Conservation (phyloP, 2,329 filamentous ascomycete species). For the Colletotrichum sp. region DNA sequence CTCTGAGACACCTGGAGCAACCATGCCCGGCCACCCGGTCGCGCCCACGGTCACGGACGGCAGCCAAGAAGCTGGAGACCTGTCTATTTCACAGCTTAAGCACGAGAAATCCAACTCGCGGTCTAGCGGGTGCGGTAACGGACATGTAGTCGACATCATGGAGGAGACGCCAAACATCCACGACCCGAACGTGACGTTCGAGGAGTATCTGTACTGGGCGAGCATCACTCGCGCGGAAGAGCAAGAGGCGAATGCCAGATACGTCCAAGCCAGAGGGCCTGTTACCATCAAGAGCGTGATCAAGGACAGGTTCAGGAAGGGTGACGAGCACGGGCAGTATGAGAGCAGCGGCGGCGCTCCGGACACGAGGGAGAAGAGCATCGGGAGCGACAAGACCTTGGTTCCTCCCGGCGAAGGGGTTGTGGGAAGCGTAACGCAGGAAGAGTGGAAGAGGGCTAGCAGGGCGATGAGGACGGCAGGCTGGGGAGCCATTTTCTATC, state of each 20-base stretch:
- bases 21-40: neutral
- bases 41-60: neutral
- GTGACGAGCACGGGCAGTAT: slow-evolving; percentile 11
- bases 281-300: slow-evolving; percentile 16
- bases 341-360: neutral
- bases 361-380: neutral
- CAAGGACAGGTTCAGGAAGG: slow-evolving; percentile 21
- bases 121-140: neutral
- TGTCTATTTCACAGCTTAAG: neutral
- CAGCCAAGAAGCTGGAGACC: neutral
- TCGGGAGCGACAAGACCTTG: neutral
- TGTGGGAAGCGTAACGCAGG: slow-evolving; percentile 24
- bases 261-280: slow-evolving; percentile 9
- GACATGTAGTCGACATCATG: neutral
- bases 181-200: slow-evolving; percentile 27
- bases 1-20: slow-evolving; percentile 1
- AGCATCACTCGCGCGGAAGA: slow-evolving; percentile 26
- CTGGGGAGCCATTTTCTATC: slow-evolving; percentile 50
- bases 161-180: slow-evolving; percentile 8
- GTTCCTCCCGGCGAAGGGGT: neutral
- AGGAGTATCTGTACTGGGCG: slow-evolving; percentile 31
- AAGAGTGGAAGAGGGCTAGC: slow-evolving; percentile 52
- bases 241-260: slow-evolving; percentile 13
- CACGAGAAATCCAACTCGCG: neutral
- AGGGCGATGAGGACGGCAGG: slow-evolving; percentile 50